Conservation (phyloP, 352 stramenopile genomes). For the Phytophthora hibernalis region DNA sequence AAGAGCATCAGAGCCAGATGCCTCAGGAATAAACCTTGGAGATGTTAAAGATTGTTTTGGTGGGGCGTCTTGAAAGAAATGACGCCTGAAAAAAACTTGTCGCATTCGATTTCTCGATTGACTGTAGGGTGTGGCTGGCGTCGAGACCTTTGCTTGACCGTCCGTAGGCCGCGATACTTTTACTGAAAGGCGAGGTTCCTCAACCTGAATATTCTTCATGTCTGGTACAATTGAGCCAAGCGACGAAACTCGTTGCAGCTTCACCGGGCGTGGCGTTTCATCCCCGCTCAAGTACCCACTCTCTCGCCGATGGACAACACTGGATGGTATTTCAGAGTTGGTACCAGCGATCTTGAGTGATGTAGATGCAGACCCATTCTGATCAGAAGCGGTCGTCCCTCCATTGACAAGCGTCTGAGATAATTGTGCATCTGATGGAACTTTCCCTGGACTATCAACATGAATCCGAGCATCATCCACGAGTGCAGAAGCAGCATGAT, state of each 20-base stretch:
- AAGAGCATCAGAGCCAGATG: slow-evolving; percentile 28
- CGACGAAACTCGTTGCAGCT: slow-evolving; percentile 42
- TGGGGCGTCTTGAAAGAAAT: slow-evolving; percentile 44
- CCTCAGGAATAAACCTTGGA: slow-evolving; percentile 24
- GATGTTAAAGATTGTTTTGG: slow-evolving; percentile 26
- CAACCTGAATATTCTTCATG: slow-evolving; percentile 30
- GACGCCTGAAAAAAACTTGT: slow-evolving; percentile 29
- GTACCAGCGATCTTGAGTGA: background rate
- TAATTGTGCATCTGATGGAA: slow-evolving; percentile 14
- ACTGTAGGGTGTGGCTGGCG: slow-evolving; percentile 21
- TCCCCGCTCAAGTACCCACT: slow-evolving; percentile 38
- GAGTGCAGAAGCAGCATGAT: slow-evolving; percentile 57
- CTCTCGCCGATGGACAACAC: slow-evolving; percentile 24
- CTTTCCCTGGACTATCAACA: slow-evolving; percentile 18
- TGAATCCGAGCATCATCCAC: slow-evolving; percentile 56
- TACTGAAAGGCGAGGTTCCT: slow-evolving; percentile 17
- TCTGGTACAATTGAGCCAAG: slow-evolving; percentile 42
- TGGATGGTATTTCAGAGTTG: slow-evolving; percentile 25
- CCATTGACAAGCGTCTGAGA: slow-evolving; percentile 10
- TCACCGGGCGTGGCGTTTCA: slow-evolving; percentile 37
- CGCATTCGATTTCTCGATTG: slow-evolving; percentile 48
- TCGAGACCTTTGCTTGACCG: slow-evolving; percentile 15
- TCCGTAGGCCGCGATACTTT: slow-evolving; percentile 23
- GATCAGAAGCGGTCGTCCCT: background rate
- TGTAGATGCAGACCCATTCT: slow-evolving; percentile 10